Conservation (phyloP, 2,329 filamentous ascomycete species). For the Thelonectria olida region DNA sequence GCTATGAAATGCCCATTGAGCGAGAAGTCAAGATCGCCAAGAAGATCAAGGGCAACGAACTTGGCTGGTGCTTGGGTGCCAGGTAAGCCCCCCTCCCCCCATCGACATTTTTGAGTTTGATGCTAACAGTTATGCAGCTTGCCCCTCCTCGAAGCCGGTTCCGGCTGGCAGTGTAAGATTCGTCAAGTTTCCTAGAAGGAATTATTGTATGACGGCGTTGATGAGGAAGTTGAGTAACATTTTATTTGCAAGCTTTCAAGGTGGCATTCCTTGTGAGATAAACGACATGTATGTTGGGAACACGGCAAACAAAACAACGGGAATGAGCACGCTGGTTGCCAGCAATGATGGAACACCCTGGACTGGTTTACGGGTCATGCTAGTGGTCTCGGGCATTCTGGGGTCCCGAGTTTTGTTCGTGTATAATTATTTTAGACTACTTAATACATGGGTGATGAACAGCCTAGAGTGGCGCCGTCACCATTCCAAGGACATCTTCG, state of each 20-base stretch:
- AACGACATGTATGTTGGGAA: slow-evolving; percentile 36
- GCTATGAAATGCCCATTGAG: slow-evolving; percentile 97
- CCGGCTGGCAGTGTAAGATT: slow-evolving; percentile 91
- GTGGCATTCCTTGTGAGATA: slow-evolving; percentile 28
- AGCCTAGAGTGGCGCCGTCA: slow-evolving; percentile 59
- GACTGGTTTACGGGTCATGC: slow-evolving; percentile 24
- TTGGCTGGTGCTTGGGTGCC: slow-evolving; percentile 97
- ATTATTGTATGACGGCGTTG: slow-evolving; percentile 35
- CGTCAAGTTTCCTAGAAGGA: slow-evolving; percentile 71
- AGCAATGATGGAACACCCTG: slow-evolving; percentile 30
- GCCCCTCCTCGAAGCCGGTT: slow-evolving; percentile 81
- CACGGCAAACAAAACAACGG: slow-evolving; percentile 28
- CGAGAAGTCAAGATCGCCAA: slow-evolving; percentile 97
- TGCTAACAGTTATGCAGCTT: slow-evolving; percentile 64
- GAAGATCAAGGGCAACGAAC: slow-evolving; percentile 96
- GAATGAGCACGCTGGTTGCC: slow-evolving; percentile 19
- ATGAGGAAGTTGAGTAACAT: slow-evolving; percentile 30
- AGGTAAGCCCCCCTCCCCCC: slow-evolving; percentile 69
- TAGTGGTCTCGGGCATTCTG: slow-evolving; percentile 30
- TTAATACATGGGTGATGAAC: slow-evolving; percentile 34
- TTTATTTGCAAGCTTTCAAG: slow-evolving; percentile 30
- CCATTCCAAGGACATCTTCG: slow-evolving; percentile 68
- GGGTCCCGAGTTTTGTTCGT: slow-evolving; percentile 32
- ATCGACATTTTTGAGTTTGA: not conserved
- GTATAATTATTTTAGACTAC: slow-evolving; percentile 41